Percentiles rank a stretch among this genome's conserved stretches.
These are phyloP conservation scores for Ilyonectria destructans DNA, from an alignment of 2,329 filamentous ascomycete species.

Conservation along the genomic window DNA sequence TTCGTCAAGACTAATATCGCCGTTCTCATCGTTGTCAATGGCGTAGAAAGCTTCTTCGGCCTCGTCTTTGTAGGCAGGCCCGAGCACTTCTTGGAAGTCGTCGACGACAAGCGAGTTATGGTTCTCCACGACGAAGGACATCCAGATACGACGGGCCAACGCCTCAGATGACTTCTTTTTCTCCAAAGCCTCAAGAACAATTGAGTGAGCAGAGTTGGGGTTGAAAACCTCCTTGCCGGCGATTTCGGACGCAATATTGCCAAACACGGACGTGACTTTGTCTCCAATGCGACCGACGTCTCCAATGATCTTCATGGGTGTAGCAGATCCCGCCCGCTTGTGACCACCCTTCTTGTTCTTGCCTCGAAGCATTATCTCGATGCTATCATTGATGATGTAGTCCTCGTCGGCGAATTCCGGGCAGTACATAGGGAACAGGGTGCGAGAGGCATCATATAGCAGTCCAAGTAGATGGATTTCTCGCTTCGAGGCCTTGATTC, in stretches of 20 bases:
- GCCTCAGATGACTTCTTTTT: constrained; percentile 89
- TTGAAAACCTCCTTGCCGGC: constrained; percentile 98
- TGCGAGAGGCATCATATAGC: constrained; percentile 91
- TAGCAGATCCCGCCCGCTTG: constrained; percentile 73
- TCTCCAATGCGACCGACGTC: constrained; percentile 88
- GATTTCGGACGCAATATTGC: constrained; percentile 93
- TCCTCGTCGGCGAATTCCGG: constrained; percentile 93
- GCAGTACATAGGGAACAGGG: constrained; percentile 94
- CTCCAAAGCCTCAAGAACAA: constrained; percentile 91
- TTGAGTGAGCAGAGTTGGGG: constrained; percentile 88
- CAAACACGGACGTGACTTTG: constrained; percentile 94
- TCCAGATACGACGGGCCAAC: constrained; percentile 95
- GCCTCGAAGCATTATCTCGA: constrained; percentile 77
- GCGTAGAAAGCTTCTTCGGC: constrained; percentile 88
- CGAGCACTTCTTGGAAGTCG: constrained; percentile 91
- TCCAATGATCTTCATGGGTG: constrained; percentile 85
- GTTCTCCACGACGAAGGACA: constrained; percentile 96
- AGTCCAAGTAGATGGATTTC: constrained; percentile 86
- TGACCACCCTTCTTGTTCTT: constrained; percentile 60
- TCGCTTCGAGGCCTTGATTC: constrained; percentile 92
- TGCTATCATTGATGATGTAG: constrained; percentile 89
- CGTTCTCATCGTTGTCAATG: constrained; percentile 90
- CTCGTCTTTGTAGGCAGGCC: constrained; percentile 79
- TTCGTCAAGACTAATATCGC: constrained; percentile 95
- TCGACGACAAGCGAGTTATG: constrained; percentile 84